Evolutionary conservation across 345 rosid species (phyloP), one percentile per base, ranked within the genome.

Genomic region (Lepidium didymum): DNA sequence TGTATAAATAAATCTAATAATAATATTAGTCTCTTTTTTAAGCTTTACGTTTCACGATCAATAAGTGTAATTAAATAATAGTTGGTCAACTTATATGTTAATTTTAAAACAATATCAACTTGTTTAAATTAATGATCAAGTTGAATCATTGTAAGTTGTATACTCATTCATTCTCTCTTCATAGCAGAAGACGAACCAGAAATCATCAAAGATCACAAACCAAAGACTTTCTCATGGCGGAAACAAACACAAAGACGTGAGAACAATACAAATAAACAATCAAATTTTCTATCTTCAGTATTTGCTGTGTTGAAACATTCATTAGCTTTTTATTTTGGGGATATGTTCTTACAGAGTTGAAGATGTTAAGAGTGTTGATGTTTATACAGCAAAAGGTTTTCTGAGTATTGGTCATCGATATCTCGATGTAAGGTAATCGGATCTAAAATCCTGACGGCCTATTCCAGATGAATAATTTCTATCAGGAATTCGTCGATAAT

Each of bases 371-470:
- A 78, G 34, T 0, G 70, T 79, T 46, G 86, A 74, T 52, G 84
- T 78, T 4, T 49, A 77, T 21, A 51, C 81, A 35, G 84, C 85
- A 9, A 83, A 83, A 75, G 85, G 80, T 51, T 78, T 81, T 55
- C 81, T 83, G 9, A 64, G 72, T 42, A 23, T 70, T 10, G 69
- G 60, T 5, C 73, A 85, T 67, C 45, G 55, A 9, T 83, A 79
- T 62, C 65, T 81, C 8, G 90, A 85, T 75, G 86, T 85, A 37
- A 85, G 87, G 84, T 81, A 15, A 21, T 21, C 23, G 23, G 23
- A 21, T 21, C 23, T 21, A 21, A 21, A 21, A 21, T 21, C 23
- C 23, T 21, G n/a, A n/a, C n/a, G n/a, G n/a, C n/a, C n/a, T n/a
- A 21, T 21, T 21, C 23, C 2, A 1, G 23, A 21, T 21, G 1